Base-by-base conservation (phyloP, 148 eudicot genomes). In the Rhododendron ferrugineum region DNA sequence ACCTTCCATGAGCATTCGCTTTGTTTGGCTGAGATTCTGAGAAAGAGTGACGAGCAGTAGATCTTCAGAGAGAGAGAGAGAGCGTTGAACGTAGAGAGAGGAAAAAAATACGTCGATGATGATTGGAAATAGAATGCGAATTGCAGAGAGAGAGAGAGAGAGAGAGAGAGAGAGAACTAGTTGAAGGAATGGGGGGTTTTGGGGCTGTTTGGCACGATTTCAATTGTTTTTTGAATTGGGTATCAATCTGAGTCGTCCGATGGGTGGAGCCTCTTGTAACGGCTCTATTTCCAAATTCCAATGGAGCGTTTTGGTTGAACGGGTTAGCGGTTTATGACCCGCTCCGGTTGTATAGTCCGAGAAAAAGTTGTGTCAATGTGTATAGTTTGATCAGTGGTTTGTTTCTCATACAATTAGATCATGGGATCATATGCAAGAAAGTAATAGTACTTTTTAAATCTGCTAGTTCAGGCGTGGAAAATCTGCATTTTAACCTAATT, bases 1-100 rank as follows among this genome's bases (percentile, higher is more conserved):
- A 93, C 95, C 92, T 13, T 88, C 91, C 95, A 93, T 88, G 78
- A 75, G 23, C 52, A 26, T 32, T 49, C 52, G 36, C 26, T 37
- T 15, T 16, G 47, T 37, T 44, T 77, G 16, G 10, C 32, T 11
- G 28, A 34, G 36, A 1, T 34, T 34, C 36, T 34, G 36, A 40
- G 80, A 23, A 77, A 13, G 8, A 30, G 20, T 32, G 6, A 34
- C 37, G 40, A n/a, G 60, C 10, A 86, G 86, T 3, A 22, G 50
- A 84, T 85, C 76, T 82, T 86, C 32, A 52, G 77, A 85, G 73
- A 46, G 82, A 44, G 78, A 37, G 82, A 82, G 76, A 42, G 82
- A 78, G 44, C 3, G 64, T 15, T 74, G 85, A 78, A 37, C 42
- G 42, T 37, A 37, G 42, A 37, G 42, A 40, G 44, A 40, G 44